Evolutionary conservation across 371 early-diverging fungal species (phyloP).

Genomic region (Mucor lusitanicus): DNA sequence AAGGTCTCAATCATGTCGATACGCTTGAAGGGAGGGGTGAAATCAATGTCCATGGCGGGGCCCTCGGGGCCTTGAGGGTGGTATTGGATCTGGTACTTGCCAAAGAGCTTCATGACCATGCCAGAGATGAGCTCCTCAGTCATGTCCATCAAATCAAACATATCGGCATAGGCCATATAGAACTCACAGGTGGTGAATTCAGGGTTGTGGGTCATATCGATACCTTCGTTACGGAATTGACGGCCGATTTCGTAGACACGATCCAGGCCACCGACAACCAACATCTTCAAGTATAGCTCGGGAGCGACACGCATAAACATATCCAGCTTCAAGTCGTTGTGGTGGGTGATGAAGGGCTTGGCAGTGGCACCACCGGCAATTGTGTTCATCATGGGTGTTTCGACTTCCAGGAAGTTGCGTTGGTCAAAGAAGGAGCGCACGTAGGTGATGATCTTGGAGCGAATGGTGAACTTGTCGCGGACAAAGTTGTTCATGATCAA

Average conservation of each 20-base stretch:
- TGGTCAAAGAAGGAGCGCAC: conserved; percentile 94
- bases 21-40: conserved; percentile 97
- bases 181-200: conserved; percentile 99
- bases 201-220: conserved; percentile 99
- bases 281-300: conserved; percentile 98
- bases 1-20: conserved; percentile 94
- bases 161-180: conserved; percentile 99
- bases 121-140: conserved; percentile 93
- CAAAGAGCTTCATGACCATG: conserved; percentile 92
- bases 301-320: conserved; percentile 99
- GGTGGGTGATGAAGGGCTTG: conserved; percentile 99
- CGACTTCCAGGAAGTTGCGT: conserved; percentile 98
- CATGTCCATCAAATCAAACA: conserved; percentile 95
- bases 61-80: conserved; percentile 91
- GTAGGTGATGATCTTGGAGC: conserved; percentile 94
- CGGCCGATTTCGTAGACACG: conserved; percentile 99
- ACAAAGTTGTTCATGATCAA: conserved; percentile 98
- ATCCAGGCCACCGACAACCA: conserved; percentile 98
- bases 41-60: conserved; percentile 86
- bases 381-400: conserved; percentile 99
- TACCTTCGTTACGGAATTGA: conserved; percentile 99
- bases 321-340: conserved; percentile 99
- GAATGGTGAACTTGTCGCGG: conserved; percentile 91
- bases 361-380: conserved; percentile 99
- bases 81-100: conserved; percentile 89